Base-by-base conservation (phyloP, 2,329 filamentous ascomycete species). In the Colletotrichum noveboracense region DNA sequence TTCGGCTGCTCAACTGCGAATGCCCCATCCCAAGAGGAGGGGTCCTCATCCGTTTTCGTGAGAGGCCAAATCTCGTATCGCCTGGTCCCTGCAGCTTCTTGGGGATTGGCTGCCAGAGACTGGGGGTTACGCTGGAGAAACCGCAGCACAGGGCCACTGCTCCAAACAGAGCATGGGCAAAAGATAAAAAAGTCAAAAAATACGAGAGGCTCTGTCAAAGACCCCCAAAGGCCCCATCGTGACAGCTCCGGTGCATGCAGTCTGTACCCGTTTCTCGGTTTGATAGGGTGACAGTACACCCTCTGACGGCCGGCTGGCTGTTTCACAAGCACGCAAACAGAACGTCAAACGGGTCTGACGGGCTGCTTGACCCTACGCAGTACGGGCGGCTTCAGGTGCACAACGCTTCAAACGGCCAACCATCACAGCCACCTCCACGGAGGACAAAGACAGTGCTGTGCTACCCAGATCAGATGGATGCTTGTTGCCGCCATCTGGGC, bases 261-360 rank as follows among this genome's bases (percentile, higher is more conserved):
- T 36, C 30, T 36, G 67, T 62, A 36, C 56, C 68, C 62, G 24
- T 61, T 36, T 67, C 36, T 67, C 62, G 56, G 70, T 69, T 38
- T 75, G 73, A 64, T 65, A 75, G 70, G 69, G 74, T 68, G 74
- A 74, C 70, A 52, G 26, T 65, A 61, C 67, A 71, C 52, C 21
- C 67, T 71, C 48, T 61, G 52, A 62, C 28, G 72, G 67, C 36
- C 62, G 52, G 28, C 16, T 74, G 58, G 38, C 62, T 64, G 74
- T 76, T 76, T 76, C 74, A 76, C 36, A 55, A 58, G 65, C 58
- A 74, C 58, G 64, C 60, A 76, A 73, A 65, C 64, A 74, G 70
- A 58, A 74, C 26, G 74, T 74, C 70, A 76, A 76, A 76, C 65
- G 74, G 70, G 70, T 34, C 70, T 61, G 70, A 52, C 70, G 66